Evolutionary conservation across 2,329 filamentous ascomycete genomes (phyloP).

Genomic region (Trichoderma hamatum): DNA sequence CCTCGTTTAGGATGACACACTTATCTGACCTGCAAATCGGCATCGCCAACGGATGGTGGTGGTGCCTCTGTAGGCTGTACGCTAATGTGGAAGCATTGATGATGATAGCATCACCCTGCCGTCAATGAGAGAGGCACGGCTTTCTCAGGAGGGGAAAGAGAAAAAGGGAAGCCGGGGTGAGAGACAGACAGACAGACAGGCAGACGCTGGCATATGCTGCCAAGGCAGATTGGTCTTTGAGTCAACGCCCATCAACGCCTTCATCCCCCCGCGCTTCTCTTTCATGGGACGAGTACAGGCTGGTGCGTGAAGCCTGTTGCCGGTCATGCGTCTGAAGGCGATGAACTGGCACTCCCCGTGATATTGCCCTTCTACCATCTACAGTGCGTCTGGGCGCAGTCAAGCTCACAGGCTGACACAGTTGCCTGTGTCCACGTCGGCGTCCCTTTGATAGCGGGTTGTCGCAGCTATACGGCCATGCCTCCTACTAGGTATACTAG

Average conservation of each 20-base stretch:
- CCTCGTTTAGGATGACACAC: not conserved
- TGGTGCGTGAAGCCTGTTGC: not conserved
- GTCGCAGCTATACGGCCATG: not conserved
- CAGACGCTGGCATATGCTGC: not conserved
- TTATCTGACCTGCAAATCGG: not conserved
- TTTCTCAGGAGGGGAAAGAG: not conserved
- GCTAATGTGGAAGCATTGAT: slow-evolving; percentile 4
- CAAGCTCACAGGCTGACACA: not conserved
- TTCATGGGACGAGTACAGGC: not conserved
- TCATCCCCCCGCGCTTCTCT: not conserved
- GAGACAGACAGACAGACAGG: not conserved
- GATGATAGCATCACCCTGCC: slow-evolving; percentile 10
- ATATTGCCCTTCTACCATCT: not conserved
- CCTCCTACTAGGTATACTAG: no score
- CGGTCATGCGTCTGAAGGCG: slow-evolving; percentile 14
- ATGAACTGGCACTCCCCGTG: slow-evolving; percentile 19
- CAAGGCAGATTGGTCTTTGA: not conserved
- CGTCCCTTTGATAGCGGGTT: not conserved
- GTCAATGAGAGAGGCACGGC: not conserved
- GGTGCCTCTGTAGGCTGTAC: not conserved
- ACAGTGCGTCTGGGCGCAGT: not conserved
- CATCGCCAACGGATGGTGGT: not conserved
- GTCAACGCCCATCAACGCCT: not conserved
- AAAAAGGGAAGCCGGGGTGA: not conserved
- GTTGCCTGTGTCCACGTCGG: not conserved